A percentile compares a stretch with the other conserved stretches of the same genome.
These are phyloP conservation scores for Eimeria praecox DNA, from an alignment of 169 alveolate genomes.

Conservation along the genomic window DNA sequence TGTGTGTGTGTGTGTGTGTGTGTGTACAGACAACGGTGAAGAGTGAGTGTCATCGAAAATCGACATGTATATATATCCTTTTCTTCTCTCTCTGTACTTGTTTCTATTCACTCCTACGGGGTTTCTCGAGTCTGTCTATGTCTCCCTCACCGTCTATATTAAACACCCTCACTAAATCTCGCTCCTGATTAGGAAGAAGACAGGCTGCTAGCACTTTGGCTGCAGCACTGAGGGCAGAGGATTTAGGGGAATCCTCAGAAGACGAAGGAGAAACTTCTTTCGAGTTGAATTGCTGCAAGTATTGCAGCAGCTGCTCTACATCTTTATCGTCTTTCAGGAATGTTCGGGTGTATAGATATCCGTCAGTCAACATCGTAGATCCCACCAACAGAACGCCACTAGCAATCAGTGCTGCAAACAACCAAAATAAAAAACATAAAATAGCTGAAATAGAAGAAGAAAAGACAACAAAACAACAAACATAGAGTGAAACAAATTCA, in stretches of 20 bases:
- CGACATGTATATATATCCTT: no score
- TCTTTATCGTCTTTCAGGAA: slow-evolving; percentile 7
- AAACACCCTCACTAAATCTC: slow-evolving; percentile 51
- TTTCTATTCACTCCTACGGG: no score
- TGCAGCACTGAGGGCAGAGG: neutral
- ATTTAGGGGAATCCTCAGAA: neutral
- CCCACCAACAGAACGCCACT: slow-evolving; percentile 25
- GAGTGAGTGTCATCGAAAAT: no score
- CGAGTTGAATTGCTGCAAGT: neutral
- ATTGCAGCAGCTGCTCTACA: slow-evolving; percentile 35
- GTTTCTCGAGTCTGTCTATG: no score
- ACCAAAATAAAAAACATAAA: no score
- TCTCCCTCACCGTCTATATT: slow-evolving; percentile 30
- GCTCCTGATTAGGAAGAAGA: slow-evolving; percentile 38
- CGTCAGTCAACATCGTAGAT: slow-evolving; percentile 29
- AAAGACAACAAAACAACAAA: neutral
- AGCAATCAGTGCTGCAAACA: slow-evolving; percentile 28
- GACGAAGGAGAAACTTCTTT: neutral
- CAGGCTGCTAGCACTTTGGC: slow-evolving; percentile 62
- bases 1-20: no score
- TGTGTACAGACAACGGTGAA: no score
- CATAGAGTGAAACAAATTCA: neutral
- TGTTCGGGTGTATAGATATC: slow-evolving; percentile 25
- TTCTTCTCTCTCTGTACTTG: no score
- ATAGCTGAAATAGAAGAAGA: neutral